Evolutionary conservation across 306 rosid genomes (phyloP), one percentile per base, ranked within the genome.

Genomic region (Cicer judaicum): DNA sequence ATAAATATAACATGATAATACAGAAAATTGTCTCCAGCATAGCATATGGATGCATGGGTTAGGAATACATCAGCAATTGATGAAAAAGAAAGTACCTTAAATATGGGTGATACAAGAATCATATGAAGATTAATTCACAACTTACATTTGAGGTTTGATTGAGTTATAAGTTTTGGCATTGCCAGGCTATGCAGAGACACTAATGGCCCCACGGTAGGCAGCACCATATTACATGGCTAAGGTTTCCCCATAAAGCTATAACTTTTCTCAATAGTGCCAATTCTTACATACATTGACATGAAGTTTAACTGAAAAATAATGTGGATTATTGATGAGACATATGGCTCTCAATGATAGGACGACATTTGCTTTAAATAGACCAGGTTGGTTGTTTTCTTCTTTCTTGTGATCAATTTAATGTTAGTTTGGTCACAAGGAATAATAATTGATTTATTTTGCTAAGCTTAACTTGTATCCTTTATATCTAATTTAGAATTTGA

Each of bases 151-250:
- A 44, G 63, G 67, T 47, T 74, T 43, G 81, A 65, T 64, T 65
- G 78, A 41, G 29, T 79, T 73, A 48, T 12, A 14, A 21, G 24
- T 70, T 76, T 73, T 38, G 80, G 70, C 12, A 16, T 1, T 85
- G 93, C 77, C 76, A 77, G 8, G 47, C 15, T 52, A 65, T 29
- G 74, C 81, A 76, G 70, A 83, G 91, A 87, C 94, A 89, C 1
- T 44, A 64, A 64, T 85, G 91, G 82, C 72, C 89, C 91, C 74
- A 65, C 7, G 14, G 54, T 69, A 34, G 43, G 46, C 10, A 18
- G 19, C 5, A 36, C 18, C 63, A 36, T 42, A 46, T 57, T 67
- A 15, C 14, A 15, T 48, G 54, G 50, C 62, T 19, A 36, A 29
- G 29, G 19, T 62, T 70, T 74, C 43, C 50, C 29, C 0, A 24